Evolutionary conservation across 2,329 filamentous ascomycete species (phyloP).

Genomic region (Chaetoscypha palmicola): DNA sequence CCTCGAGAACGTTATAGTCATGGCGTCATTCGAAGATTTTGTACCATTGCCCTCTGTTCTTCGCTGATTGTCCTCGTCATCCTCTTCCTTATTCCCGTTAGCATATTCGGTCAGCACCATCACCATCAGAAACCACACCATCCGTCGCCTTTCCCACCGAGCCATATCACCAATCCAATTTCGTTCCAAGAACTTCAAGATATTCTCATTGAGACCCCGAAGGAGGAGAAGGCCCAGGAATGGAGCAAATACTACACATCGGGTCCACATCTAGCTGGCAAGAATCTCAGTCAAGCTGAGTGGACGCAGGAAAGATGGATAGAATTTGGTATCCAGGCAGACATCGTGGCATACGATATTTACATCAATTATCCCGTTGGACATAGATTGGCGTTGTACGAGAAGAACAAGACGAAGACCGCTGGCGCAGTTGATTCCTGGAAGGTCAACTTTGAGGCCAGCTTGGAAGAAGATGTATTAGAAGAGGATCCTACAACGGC

Average conservation of each 20-base stretch:
- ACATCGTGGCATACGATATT: constrained; percentile 64
- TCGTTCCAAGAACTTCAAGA: constrained; percentile 45
- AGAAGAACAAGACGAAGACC: constrained; percentile 37
- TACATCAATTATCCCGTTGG: constrained; percentile 73
- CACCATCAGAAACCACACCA: constrained; percentile 29
- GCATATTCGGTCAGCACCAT: constrained; percentile 34
- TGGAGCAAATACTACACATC: constrained; percentile 75
- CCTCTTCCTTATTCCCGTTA: constrained; percentile 41
- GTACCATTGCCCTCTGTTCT: constrained; percentile 53
- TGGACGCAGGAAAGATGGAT: constrained; percentile 73
- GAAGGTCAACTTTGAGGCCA: constrained; percentile 73
- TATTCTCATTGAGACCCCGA: constrained; percentile 53
- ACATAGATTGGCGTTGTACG: constrained; percentile 60
- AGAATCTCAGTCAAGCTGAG: constrained; percentile 62
- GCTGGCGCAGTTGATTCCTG: constrained; percentile 38
- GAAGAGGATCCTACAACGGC: constrained; percentile 75
- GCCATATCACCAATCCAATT: constrained; percentile 23
- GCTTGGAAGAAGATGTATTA: constrained; percentile 75
- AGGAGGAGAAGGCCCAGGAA: constrained; percentile 50
- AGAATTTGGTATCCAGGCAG: constrained; percentile 59
- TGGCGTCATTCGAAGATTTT: constrained; percentile 56
- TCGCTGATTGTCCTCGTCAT: constrained; percentile 37
- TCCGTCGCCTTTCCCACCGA: constrained; percentile 14
- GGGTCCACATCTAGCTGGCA: constrained; percentile 68
- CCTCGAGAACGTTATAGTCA: constrained; percentile 51